These are phyloP conservation scores for Amoebophrya sp. DNA, from an alignment of 169 alveolate genomes.

Conservation along the genomic window DNA sequence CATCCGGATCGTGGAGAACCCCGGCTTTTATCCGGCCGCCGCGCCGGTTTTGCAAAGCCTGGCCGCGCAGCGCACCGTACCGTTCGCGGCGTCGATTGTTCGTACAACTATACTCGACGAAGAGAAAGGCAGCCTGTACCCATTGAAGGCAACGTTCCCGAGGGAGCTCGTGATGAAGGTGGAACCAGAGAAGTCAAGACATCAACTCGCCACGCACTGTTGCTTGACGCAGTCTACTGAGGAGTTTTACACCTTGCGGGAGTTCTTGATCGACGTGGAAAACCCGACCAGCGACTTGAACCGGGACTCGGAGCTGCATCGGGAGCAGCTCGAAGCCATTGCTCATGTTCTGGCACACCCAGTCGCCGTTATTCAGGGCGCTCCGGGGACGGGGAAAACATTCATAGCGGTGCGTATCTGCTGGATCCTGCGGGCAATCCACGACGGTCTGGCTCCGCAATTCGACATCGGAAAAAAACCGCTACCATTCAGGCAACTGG, in stretches of 20 bases:
- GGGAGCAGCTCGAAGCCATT: not conserved
- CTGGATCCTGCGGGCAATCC: not conserved
- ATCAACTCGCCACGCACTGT: too few relatives aligned
- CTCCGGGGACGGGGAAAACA: not conserved
- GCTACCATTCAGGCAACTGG: not conserved
- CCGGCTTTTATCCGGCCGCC: not conserved
- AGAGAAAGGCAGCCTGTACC: not conserved
- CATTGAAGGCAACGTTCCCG: not conserved
- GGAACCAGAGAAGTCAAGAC: too few relatives aligned
- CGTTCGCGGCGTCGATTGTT: not conserved
- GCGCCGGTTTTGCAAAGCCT: not conserved
- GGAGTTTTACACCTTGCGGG: not conserved
- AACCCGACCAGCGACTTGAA: not conserved
- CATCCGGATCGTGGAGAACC: not conserved
- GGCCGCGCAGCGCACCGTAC: not conserved
- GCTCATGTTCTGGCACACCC: not conserved
- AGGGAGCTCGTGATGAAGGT: not conserved
- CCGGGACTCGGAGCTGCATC: not conserved
- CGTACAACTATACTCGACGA: not conserved
- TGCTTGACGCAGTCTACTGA: too few relatives aligned
- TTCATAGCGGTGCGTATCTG: not conserved
- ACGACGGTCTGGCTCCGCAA: not conserved
- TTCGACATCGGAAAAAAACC: not conserved
- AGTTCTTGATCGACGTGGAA: not conserved
- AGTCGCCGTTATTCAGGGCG: not conserved